Percentiles rank a stretch among this genome's conserved stretches.
Conservation (phyloP, 2,329 filamentous ascomycete genomes). For the Trichoderma brevicompactum region DNA sequence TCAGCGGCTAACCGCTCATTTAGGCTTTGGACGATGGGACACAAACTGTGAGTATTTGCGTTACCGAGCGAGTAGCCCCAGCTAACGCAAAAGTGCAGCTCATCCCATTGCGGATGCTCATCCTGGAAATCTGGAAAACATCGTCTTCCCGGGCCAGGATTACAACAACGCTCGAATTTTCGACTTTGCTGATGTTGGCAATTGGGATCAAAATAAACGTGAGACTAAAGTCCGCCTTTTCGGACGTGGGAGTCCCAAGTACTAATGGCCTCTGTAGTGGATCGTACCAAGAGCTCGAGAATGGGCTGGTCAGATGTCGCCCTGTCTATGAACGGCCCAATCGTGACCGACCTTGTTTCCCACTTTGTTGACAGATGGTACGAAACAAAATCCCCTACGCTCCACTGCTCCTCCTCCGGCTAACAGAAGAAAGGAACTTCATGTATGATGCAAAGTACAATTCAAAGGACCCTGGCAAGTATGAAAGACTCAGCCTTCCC, state of each 20-base stretch:
- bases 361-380: conserved; percentile 86
- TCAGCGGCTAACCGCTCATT: neutral
- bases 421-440: conserved; percentile 64
- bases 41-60: conserved; percentile 64
- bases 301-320: conserved; percentile 95
- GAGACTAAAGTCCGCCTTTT: conserved; percentile 32
- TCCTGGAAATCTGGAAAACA: conserved; percentile 73
- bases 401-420: neutral
- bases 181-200: conserved; percentile 76
- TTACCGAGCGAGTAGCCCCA: neutral
- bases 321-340: conserved; percentile 73
- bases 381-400: conserved; percentile 22
- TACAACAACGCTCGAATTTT: conserved; percentile 88
- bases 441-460: conserved; percentile 83
- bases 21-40: conserved; percentile 82
- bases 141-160: conserved; percentile 86
- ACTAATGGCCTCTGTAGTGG: conserved; percentile 52
- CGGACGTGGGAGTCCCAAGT: neutral
- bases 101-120: conserved; percentile 86
- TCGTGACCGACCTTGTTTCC: conserved; percentile 72
- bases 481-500: conserved; percentile 48
- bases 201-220: conserved; percentile 84
- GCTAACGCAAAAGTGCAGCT: conserved; percentile 40
- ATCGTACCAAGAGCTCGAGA: conserved; percentile 75
- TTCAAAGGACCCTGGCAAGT: conserved; percentile 55